Conservation (phyloP, 2,329 filamentous ascomycete species). For the Colletotrichum sp. region DNA sequence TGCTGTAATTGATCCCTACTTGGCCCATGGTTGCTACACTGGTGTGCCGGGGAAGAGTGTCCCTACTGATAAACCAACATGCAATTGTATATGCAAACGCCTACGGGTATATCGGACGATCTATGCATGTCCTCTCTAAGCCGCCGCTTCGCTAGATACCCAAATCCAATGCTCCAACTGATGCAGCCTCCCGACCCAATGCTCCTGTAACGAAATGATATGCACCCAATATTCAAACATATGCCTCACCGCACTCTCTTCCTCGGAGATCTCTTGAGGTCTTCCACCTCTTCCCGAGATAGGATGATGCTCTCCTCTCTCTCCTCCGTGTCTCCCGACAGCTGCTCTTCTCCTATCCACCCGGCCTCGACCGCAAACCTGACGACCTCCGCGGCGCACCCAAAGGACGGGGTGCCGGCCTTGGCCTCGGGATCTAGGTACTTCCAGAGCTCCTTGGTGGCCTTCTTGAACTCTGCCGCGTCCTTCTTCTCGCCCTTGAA, state of each 20-base stretch:
- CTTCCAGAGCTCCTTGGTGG: constrained; percentile 58
- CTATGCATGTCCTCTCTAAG: neutral
- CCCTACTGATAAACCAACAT: neutral
- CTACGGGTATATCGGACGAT: neutral
- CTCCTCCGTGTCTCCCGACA: constrained; percentile 41
- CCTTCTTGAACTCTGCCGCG: constrained; percentile 48
- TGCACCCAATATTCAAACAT: neutral
- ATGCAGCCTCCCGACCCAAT: neutral
- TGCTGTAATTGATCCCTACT: neutral
- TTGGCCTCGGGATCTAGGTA: constrained; percentile 59
- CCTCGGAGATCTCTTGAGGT: constrained; percentile 5
- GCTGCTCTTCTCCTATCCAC: constrained; percentile 60
- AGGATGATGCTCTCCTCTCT: constrained; percentile 47
- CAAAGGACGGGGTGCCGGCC: constrained; percentile 53
- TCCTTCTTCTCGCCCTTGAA: constrained; percentile 54
- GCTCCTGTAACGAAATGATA: neutral
- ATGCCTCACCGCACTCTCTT: neutral
- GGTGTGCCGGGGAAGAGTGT: neutral
- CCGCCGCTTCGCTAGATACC: neutral
- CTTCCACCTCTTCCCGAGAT: constrained; percentile 30
- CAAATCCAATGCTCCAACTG: neutral
- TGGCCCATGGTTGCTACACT: neutral
- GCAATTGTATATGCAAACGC: neutral
- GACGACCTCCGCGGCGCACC: constrained; percentile 61
- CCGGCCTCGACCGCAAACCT: constrained; percentile 62